Percentiles rank a stretch among this genome's conserved stretches.
Conservation (phyloP, 208 protist species). For the Leishmania mexicana region DNA sequence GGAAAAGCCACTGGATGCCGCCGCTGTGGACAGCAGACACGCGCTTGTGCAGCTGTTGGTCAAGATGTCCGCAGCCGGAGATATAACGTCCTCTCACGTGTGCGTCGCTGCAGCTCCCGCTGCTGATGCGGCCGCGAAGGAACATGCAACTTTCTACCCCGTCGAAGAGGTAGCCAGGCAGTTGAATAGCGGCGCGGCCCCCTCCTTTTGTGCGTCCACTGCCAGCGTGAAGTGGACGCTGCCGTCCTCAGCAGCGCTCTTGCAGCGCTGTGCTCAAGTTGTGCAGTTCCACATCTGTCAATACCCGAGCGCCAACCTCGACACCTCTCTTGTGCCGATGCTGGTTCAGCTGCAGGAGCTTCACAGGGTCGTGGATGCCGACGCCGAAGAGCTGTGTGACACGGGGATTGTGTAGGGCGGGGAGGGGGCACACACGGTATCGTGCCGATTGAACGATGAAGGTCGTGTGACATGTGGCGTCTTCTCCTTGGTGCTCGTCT, state of each 20-base stretch:
- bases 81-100: conserved; percentile 17
- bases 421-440: neutral
- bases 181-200: neutral
- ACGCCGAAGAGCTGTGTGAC: neutral
- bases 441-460: neutral
- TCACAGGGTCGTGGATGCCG: neutral
- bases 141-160: neutral
- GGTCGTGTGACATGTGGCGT: neutral
- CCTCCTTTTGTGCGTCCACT: neutral
- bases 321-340: neutral
- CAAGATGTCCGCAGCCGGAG: conserved; percentile 35
- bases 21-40: neutral
- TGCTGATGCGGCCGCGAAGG: neutral
- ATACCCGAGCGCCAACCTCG: neutral
- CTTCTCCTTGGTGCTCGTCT: neutral
- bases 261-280: conserved; percentile 7
- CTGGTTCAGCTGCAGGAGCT: conserved; percentile 9
- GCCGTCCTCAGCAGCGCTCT: neutral
- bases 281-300: conserved; percentile 2
- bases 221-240: conserved; percentile 13
- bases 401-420: neutral
- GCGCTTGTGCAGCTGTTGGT: conserved; percentile 35
- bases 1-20: neutral
- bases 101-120: neutral
- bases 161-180: neutral